phyloP scores from a whole-genome alignment of 78 protist genomes.

The slime mould (Dictyostelium discoideum) region DNA sequence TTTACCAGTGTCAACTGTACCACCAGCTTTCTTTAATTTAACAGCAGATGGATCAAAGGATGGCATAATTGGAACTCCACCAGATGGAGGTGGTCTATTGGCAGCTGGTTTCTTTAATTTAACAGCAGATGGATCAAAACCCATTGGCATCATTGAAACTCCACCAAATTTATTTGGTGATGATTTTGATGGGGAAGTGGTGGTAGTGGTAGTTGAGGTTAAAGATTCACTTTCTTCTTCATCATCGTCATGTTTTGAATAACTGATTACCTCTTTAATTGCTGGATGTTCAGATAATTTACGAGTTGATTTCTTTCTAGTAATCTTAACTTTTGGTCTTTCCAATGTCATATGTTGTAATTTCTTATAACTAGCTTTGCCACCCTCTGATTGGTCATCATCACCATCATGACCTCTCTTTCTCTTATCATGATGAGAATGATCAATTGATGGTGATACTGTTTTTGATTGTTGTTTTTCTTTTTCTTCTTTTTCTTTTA shows the following conservation, averaged over 20 bases:
- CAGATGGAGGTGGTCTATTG: not conserved
- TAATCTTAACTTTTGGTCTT: conserved; percentile 50
- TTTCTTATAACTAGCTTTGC: not conserved
- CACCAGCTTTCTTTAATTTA: conserved; percentile 43
- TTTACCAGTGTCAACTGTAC: not conserved
- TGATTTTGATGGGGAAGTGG: conserved; percentile 1
- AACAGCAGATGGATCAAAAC: conserved; percentile 46
- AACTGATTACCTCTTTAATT: conserved; percentile 31
- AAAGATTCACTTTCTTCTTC: not conserved
- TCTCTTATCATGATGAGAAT: conserved; percentile 4
- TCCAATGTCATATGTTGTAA: conserved; percentile 45
- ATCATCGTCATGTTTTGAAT: conserved; percentile 1
- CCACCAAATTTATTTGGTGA: conserved; percentile 26
- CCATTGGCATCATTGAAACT: conserved; percentile 18
- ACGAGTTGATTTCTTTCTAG: conserved; percentile 58
- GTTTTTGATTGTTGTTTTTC: not conserved
- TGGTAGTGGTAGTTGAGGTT: not conserved
- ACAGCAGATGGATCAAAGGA: conserved; percentile 23
- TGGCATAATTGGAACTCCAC: not conserved
- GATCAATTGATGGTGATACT: not conserved
- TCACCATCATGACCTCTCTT: not conserved
- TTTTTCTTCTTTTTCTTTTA: conserved; percentile 32
- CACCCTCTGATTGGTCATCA: not conserved
- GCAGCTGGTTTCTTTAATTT: conserved; percentile 37
- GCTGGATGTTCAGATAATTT: conserved; percentile 58